A percentile compares a stretch with the other conserved stretches of the same genome.
phyloP scores from a whole-genome alignment of 1,284 basidiomycete species.

The Golubevia sp. region DNA sequence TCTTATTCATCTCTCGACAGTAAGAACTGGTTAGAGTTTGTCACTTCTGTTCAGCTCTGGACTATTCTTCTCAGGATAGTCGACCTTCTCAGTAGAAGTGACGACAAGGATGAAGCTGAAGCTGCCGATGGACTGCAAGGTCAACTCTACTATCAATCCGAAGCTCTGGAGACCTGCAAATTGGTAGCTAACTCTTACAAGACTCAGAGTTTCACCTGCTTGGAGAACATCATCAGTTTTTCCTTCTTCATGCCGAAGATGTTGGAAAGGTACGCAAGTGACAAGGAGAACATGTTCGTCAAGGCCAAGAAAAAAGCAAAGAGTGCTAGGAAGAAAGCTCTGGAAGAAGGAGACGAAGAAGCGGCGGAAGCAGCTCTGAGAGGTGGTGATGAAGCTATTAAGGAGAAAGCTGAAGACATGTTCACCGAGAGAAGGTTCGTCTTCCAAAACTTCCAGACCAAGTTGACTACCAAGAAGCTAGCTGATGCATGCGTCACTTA shows the following conservation, averaged over 20 bases:
- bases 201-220: slow-evolving; percentile 49
- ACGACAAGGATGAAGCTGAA: slow-evolving; percentile 27
- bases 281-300: slow-evolving; percentile 53
- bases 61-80: slow-evolving; percentile 47
- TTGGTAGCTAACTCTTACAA: slow-evolving; percentile 42
- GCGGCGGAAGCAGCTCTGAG: slow-evolving; percentile 24
- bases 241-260: slow-evolving; percentile 48
- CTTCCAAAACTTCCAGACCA: slow-evolving; percentile 49
- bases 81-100: slow-evolving; percentile 41
- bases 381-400: slow-evolving; percentile 29
- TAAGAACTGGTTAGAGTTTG: slow-evolving; percentile 51
- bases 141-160: slow-evolving; percentile 52
- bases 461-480: slow-evolving; percentile 40
- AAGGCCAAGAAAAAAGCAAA: slow-evolving; percentile 28
- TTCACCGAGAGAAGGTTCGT: slow-evolving; percentile 46
- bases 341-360: slow-evolving; percentile 9
- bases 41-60: slow-evolving; percentile 51
- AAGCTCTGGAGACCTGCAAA: slow-evolving; percentile 42
- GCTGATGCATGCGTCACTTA: slow-evolving; percentile 46
- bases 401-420: slow-evolving; percentile 24
- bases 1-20: slow-evolving; percentile 36
- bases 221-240: slow-evolving; percentile 48
- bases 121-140: slow-evolving; percentile 49
- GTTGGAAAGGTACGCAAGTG: slow-evolving; percentile 48
- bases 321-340: slow-evolving; percentile 21